These are phyloP conservation scores for Rhizoctonia solani DNA, from an alignment of 1,284 basidiomycete genomes.

Conservation along the genomic window DNA sequence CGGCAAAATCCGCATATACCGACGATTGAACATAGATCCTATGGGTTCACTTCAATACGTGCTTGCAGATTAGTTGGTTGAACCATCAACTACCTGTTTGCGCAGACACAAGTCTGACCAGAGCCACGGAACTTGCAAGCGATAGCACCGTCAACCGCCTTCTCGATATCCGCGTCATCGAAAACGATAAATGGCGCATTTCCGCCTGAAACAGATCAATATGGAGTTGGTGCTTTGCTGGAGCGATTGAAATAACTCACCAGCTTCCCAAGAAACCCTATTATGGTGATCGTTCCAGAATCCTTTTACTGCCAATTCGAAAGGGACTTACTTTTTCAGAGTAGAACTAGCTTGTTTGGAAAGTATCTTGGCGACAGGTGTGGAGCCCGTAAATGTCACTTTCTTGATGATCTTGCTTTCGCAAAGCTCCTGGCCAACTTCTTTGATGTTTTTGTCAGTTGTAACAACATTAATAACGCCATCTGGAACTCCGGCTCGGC, in stretches of 20 bases:
- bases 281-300: not conserved
- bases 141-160: slow-evolving; percentile 90
- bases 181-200: slow-evolving; percentile 97
- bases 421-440: slow-evolving; percentile 75
- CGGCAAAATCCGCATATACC: slow-evolving; percentile 85
- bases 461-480: slow-evolving; percentile 96
- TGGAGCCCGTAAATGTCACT: slow-evolving; percentile 94
- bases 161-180: slow-evolving; percentile 92
- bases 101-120: slow-evolving; percentile 76
- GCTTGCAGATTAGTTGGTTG: not conserved
- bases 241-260: slow-evolving; percentile 41
- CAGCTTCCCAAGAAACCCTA: slow-evolving; percentile 83
- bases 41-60: slow-evolving; percentile 61
- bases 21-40: slow-evolving; percentile 84
- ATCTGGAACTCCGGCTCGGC: slow-evolving; percentile 87
- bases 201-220: slow-evolving; percentile 55
- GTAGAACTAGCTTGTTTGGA: slow-evolving; percentile 83
- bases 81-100: slow-evolving; percentile 35
- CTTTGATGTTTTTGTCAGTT: slow-evolving; percentile 76
- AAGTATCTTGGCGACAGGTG: slow-evolving; percentile 87
- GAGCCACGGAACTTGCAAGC: slow-evolving; percentile 89
- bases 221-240: not conserved
- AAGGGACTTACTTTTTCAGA: slow-evolving; percentile 77
- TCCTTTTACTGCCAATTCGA: slow-evolving; percentile 36
- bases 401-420: slow-evolving; percentile 78